phyloP scores from a whole-genome alignment of 805 yeast genomes.

The Nakazawaea populi region DNA sequence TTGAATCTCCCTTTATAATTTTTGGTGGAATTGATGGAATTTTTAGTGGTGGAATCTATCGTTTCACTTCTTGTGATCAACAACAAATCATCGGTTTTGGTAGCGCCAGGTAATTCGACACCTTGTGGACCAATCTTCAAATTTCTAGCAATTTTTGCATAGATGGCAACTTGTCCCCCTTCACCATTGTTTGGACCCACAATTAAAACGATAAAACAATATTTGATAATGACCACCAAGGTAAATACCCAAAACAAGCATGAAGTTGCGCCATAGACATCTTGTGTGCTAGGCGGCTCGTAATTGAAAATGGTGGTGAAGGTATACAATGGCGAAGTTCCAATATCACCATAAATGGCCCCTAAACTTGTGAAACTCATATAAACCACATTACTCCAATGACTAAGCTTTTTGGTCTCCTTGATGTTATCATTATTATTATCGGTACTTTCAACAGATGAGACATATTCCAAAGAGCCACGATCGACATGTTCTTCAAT shows the following conservation, averaged over 20 bases:
- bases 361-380: conserved; percentile 45
- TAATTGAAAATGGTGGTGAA: conserved; percentile 29
- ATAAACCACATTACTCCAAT: conserved; percentile 3
- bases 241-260: conserved; percentile 51
- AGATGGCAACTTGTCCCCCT: conserved; percentile 63
- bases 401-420: background rate
- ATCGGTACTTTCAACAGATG: background rate
- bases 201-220: conserved; percentile 39
- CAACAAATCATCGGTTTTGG: conserved; percentile 25
- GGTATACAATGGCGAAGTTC: conserved; percentile 55
- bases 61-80: conserved; percentile 35
- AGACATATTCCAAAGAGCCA: background rate
- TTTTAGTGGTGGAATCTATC: conserved; percentile 19
- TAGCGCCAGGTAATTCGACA: conserved; percentile 34
- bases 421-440: background rate
- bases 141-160: conserved; percentile 47
- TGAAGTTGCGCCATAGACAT: conserved; percentile 45
- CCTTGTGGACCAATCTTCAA: conserved; percentile 42
- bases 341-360: conserved; percentile 60
- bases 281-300: conserved; percentile 28
- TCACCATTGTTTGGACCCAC: conserved; percentile 55
- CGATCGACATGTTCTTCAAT: background rate
- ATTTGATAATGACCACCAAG: conserved; percentile 46
- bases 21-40: conserved; percentile 13
- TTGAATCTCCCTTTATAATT: conserved; percentile 17